Evolutionary conservation across 2,329 filamentous ascomycete species (phyloP).

Genomic region (Ophiosphaerella herpotricha): DNA sequence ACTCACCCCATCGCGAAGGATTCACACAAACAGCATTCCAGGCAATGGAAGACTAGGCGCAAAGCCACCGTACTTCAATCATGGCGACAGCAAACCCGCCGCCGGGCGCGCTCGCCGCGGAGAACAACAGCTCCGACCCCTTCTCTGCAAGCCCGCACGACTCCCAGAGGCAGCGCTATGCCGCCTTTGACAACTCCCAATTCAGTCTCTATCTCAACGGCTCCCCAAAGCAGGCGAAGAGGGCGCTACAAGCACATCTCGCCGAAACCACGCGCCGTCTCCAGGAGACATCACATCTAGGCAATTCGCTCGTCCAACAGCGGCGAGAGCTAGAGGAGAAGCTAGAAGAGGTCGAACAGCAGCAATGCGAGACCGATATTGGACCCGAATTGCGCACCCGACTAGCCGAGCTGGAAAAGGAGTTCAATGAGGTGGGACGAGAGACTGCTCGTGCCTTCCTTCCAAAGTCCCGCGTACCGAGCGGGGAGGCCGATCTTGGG

Average conservation of each 20-base stretch:
- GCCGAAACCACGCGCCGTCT: constrained; percentile 90
- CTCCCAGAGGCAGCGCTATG: constrained; percentile 68
- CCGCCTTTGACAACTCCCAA: constrained; percentile 78
- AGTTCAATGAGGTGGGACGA: constrained; percentile 90
- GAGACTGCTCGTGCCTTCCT: constrained; percentile 89
- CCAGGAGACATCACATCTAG: constrained; percentile 87
- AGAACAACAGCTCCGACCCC: constrained; percentile 49
- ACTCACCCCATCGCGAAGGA: background rate
- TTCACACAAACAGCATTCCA: background rate
- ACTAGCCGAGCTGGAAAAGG: constrained; percentile 84
- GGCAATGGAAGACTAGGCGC: constrained; percentile 38
- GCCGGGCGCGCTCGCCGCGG: constrained; percentile 48
- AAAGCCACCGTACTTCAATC: constrained; percentile 15
- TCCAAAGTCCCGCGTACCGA: constrained; percentile 77
- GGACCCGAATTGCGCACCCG: constrained; percentile 81
- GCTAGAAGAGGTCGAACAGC: constrained; percentile 80
- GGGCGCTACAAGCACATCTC: constrained; percentile 87
- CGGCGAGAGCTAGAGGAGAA: constrained; percentile 80
- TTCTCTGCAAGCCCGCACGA: constrained; percentile 48
- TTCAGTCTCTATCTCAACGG: constrained; percentile 76
- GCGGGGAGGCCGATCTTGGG: constrained; percentile 48
- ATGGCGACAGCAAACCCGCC: constrained; percentile 52
- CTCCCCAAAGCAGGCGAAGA: constrained; percentile 85
- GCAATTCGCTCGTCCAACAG: constrained; percentile 85
- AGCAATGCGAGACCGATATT: constrained; percentile 72